Percentiles rank a stretch among this genome's conserved stretches.
Evolutionary conservation across 1,139 yeast species (phyloP).

Genomic region (Schwanniomyces etchellsii): DNA sequence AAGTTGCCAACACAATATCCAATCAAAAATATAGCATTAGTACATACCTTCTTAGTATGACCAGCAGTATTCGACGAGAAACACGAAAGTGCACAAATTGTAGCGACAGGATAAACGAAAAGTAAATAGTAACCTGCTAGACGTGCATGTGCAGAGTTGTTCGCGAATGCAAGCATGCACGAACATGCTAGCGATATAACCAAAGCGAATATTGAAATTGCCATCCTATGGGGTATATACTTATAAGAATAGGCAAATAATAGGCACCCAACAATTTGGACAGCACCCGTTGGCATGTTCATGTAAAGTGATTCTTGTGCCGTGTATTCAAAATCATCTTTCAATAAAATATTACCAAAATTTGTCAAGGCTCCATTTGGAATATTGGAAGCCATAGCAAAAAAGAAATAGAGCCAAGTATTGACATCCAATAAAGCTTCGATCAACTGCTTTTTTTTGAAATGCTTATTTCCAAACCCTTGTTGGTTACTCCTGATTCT

Average conservation of each 20-base stretch:
- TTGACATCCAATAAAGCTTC: conserved; percentile 43
- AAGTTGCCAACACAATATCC: conserved; percentile 67
- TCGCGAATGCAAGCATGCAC: conserved; percentile 46
- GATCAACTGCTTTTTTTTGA: conserved; percentile 47
- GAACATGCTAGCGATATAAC: conserved; percentile 31
- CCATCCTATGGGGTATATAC: conserved; percentile 26
- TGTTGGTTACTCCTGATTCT: conserved; percentile 28
- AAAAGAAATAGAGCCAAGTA: conserved; percentile 32
- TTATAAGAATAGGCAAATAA: conserved; percentile 22
- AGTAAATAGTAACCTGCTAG: conserved; percentile 22
- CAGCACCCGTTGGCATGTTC: conserved; percentile 33
- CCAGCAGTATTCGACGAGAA: conserved; percentile 64
- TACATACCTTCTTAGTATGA: conserved; percentile 59
- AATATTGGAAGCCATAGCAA: conserved; percentile 17
- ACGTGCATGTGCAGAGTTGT: conserved; percentile 22
- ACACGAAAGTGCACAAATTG: conserved; percentile 42
- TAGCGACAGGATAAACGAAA: conserved; percentile 29
- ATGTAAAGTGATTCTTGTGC: conserved; percentile 22
- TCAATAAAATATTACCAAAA: conserved; percentile 38
- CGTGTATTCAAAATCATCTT: conserved; percentile 36
- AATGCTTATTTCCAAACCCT: conserved; percentile 49
- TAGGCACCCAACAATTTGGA: conserved; percentile 39
- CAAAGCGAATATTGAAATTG: conserved; percentile 37
- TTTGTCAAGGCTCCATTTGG: conserved; percentile 29
- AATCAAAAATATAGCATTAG: conserved; percentile 53